Percentiles rank a stretch among this genome's conserved stretches.
These are phyloP conservation scores for Fragilaria radians DNA, from an alignment of 108 stramenopile species.

Conservation along the genomic window DNA sequence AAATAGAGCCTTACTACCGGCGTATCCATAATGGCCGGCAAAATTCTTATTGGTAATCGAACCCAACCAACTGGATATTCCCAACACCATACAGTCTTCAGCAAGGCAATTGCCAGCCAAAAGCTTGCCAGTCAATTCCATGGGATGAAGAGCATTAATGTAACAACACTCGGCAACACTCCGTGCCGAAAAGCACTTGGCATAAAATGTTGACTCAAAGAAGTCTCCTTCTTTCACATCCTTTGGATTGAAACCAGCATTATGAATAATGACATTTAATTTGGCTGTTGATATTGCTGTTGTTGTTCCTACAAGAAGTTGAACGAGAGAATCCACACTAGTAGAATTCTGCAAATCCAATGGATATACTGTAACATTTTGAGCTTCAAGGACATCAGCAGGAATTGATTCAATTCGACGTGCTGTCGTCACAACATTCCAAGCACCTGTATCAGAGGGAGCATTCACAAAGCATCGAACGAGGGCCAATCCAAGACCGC, in stretches of 20 bases:
- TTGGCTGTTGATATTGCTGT: conserved; percentile 2
- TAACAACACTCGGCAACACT: background rate
- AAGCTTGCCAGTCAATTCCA: conserved; percentile 3
- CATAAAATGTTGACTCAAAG: conserved; percentile 4
- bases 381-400: background rate
- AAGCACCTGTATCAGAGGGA: background rate
- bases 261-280: conserved; percentile 1
- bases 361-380: background rate
- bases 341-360: background rate
- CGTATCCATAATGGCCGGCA: background rate
- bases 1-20: background rate
- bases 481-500: background rate
- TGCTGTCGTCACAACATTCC: background rate
- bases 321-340: background rate
- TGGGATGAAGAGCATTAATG: conserved; percentile 6
- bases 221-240: background rate
- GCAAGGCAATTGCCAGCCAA: background rate
- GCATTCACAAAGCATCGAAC: background rate
- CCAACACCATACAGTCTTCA: background rate
- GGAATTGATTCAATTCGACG: background rate
- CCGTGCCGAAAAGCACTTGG: background rate
- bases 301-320: background rate
- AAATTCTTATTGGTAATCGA: background rate
- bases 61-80: conserved; percentile 2
- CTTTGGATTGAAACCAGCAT: conserved; percentile 7